Evolutionary conservation across 805 yeast genomes (phyloP).

Genomic region (Saturnispora saitoi): DNA sequence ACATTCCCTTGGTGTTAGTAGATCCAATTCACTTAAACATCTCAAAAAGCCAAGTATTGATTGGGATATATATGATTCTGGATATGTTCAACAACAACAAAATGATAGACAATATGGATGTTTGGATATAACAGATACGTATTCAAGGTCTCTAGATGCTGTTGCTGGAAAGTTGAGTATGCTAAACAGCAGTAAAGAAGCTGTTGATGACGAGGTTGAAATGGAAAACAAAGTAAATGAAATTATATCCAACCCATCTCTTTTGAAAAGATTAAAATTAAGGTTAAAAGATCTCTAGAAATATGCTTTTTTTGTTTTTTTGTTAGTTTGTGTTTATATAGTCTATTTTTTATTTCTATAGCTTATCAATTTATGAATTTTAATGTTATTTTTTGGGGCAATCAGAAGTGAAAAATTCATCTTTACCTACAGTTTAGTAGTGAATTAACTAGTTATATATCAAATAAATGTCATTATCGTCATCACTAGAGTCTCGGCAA

Average conservation of each 20-base stretch:
- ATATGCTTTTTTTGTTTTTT: neutral
- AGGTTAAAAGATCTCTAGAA: neutral
- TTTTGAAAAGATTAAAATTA: neutral
- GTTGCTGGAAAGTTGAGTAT: neutral
- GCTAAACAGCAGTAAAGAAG: neutral
- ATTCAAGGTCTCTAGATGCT: neutral
- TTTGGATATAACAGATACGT: neutral
- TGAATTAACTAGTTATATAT: too few relatives aligned
- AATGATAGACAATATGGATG: slow-evolving; percentile 2
- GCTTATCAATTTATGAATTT: neutral
- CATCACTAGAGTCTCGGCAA: slow-evolving; percentile 2
- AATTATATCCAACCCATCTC: neutral
- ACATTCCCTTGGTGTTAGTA: neutral
- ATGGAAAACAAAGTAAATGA: neutral
- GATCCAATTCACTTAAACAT: slow-evolving; percentile 10
- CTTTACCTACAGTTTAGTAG: too few relatives aligned
- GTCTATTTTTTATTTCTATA: neutral
- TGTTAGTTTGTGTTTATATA: neutral
- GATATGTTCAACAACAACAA: neutral
- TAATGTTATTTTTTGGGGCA: neutral
- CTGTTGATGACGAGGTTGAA: neutral
- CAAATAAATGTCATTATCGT: neutral
- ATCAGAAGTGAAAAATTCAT: neutral
- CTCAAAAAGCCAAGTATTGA: slow-evolving; percentile 15
- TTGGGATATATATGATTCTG: slow-evolving; percentile 15